Evolutionary conservation across 495 filamentous ascomycete species (phyloP).

Genomic region (Talaromyces nanjingensis): DNA sequence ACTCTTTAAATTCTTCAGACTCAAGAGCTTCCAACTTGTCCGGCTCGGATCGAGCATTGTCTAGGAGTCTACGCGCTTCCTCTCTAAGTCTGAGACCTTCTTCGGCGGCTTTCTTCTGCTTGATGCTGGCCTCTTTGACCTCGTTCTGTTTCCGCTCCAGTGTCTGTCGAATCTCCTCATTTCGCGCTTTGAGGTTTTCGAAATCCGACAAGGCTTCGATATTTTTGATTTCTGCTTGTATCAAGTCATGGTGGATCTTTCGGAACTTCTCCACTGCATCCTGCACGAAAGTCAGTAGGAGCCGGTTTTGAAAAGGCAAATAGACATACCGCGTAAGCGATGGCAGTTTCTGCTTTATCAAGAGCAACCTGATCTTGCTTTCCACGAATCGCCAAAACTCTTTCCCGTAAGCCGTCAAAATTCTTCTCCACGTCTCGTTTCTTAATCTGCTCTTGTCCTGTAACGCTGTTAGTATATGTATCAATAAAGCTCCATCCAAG

Average conservation of each 20-base stretch:
- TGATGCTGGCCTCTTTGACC: conserved; percentile 26
- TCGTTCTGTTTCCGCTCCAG: conserved; percentile 41
- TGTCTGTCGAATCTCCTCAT: conserved; percentile 46
- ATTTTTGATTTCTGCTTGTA: conserved; percentile 59
- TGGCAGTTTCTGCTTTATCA: conserved; percentile 53
- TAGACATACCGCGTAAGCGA: conserved; percentile 57
- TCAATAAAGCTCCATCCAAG: no score
- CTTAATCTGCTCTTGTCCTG: conserved; percentile 49
- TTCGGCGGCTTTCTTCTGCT: conserved; percentile 22
- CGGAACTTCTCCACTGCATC: conserved; percentile 54
- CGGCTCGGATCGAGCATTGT: conserved; percentile 11
- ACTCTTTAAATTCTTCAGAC: conserved; percentile 24
- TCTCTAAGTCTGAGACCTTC: conserved; percentile 26
- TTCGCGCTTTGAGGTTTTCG: conserved; percentile 53
- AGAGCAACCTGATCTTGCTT: conserved; percentile 52
- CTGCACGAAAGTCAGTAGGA: conserved; percentile 17
- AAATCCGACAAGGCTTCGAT: conserved; percentile 79
- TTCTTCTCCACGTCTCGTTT: conserved; percentile 33
- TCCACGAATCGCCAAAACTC: conserved; percentile 34
- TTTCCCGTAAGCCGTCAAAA: conserved; percentile 33
- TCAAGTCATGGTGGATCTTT: conserved; percentile 50
- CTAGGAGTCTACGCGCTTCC: conserved; percentile 26
- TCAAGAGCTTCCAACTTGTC: conserved; percentile 26
- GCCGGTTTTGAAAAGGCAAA: no score
- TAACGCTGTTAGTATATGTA: background rate